Base-by-base conservation (phyloP, 495 filamentous ascomycete species). In the Podospora anserina region DNA sequence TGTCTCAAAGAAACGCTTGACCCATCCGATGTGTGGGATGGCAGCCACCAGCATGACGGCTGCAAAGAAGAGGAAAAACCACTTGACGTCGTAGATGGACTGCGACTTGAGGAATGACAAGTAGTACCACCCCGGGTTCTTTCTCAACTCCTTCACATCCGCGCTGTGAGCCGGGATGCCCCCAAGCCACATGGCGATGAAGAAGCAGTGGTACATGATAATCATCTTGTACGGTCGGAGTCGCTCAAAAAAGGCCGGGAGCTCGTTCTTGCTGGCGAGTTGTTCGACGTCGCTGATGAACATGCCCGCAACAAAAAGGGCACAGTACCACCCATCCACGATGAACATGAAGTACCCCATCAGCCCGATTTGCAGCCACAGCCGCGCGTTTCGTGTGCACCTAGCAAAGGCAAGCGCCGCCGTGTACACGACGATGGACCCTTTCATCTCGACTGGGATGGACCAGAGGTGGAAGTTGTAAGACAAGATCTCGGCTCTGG, bases 1-100 rank as follows among this genome's bases (percentile, higher is more conserved):
- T 62, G 84, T 83, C 66, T 83, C 85, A 76, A 90, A 89, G 49
- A 88, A 80, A 66, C 79, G 79, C 68, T 86, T 84, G 16, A 83
- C 71, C 77, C 74, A 79, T n/a, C 30, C 49, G 27, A 80, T 74
- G 60, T 73, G 75, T 18, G 82, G 80, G n/a, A 86, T 81, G 39
- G 81, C 77, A 19, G 80, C 78, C 5, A 89, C 85, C 66, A 90
- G 80, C 23, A 88, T 73, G 30, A 82, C 73, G 28, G 86, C 84
- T 19, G 86, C 88, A 67, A 86, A 78, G 65, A 79, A 81, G 13
- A 82, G 75, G 74, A 77, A 84, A 75, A 82, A 82, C 77, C 77
- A 79, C 68, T 82, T 80, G 70, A 70, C 79, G 70, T 87, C 83
- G 34, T 75, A 83, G 2, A 83, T 81, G 27, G 84, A 85, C 72